Conservation (phyloP, 352 stramenopile species). For the Phytophthora podocarpi region DNA sequence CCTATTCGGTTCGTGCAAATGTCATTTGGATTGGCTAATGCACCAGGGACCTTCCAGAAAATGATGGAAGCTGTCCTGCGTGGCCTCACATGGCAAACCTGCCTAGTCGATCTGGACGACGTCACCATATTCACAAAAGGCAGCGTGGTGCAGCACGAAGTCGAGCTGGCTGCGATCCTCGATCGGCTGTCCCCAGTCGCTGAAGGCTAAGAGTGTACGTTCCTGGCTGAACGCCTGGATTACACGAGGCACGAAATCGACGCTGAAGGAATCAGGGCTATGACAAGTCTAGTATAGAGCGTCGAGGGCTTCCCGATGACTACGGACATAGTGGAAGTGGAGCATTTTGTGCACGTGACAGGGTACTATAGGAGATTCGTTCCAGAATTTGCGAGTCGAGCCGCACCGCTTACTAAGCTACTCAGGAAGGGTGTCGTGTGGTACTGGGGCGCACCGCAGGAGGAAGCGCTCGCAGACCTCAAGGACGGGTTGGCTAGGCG, state of each 20-base stretch:
- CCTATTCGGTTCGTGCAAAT: too few species aligned
- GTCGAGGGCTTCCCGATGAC: conserved; percentile 14
- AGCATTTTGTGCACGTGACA: conserved; percentile 30
- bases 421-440: conserved; percentile 19
- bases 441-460: conserved; percentile 22
- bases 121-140: too few species aligned
- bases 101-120: too few species aligned
- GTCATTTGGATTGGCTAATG: too few species aligned
- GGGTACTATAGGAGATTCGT: conserved; percentile 37
- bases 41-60: too few species aligned
- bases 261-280: conserved; percentile 8
- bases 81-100: too few species aligned
- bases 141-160: too few species aligned
- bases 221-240: too few species aligned
- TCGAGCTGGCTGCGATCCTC: too few species aligned
- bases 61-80: too few species aligned
- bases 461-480: conserved; percentile 24
- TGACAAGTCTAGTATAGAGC: conserved; percentile 3
- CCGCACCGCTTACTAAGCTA: conserved; percentile 26
- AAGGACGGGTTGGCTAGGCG: conserved; percentile 1
- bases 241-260: conserved; percentile 29
- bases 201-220: too few species aligned
- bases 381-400: conserved; percentile 13
- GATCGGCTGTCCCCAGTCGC: too few species aligned
- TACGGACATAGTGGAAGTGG: conserved; percentile 3